Evolutionary conservation across 148 eudicot species (phyloP), one percentile per base, ranked within the genome.

Genomic region (Vaccinium macrocarpon): DNA sequence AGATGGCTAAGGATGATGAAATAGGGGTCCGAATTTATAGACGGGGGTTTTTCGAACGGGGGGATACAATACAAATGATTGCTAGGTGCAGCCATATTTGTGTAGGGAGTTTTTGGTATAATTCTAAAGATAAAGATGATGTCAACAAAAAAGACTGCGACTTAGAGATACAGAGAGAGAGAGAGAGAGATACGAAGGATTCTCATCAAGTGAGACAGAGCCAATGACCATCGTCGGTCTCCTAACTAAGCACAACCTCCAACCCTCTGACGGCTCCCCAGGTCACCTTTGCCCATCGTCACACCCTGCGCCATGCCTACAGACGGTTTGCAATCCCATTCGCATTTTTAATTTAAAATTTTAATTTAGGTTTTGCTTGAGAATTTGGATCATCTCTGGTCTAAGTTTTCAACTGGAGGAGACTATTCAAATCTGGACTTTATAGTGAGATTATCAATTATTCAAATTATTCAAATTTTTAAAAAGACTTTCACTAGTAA

Each of bases 81-180:
- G 79, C 84, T 10, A 12, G n/a, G 15, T 10, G 84, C 84, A 82
- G 84, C 84, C 84, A 82, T 73, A 52, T 82, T 49, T 53, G 70
- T 27, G 42, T 27, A 56, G 53, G 77, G 16, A 42, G 46, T 42
- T 10, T 55, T 79, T 79, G 32, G 53, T 78, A n/a, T 78, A 18
- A 12, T 78, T 51, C 10, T 32, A 9, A 6, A 32, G 23, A 76
- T 21, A 46, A 21, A 21, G 35, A 16, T 73, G 77, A 15, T 16
- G 19, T 2, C 14, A 18, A 42, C 11, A 46, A 18, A 35, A 19
- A 74, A n/a, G 35, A 51, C 29, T 11, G 32, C 16, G 51, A 50
- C 5, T 2, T 8, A 62, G 5, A 59, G n/a, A 16, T 25, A 76
- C 59, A 77, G 46, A 42, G 46, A 38, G 42, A 38, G 42, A 38